A percentile compares a stretch with the other conserved stretches of the same genome.
These are phyloP conservation scores for Pilobolus umbonatus DNA, from an alignment of 192 early-diverging fungal species.

Conservation along the genomic window DNA sequence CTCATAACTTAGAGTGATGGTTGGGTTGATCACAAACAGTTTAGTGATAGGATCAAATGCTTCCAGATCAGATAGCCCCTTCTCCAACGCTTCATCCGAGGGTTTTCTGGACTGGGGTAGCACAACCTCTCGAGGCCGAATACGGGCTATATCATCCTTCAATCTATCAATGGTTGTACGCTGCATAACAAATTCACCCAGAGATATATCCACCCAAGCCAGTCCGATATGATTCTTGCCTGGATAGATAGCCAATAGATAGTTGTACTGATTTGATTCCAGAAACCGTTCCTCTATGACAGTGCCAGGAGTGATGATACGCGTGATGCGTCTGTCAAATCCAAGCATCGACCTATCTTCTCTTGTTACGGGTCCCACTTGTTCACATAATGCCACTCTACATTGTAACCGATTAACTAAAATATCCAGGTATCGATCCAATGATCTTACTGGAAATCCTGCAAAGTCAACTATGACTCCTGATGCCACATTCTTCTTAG, in stretches of 20 bases:
- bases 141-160: slow-evolving; percentile 68
- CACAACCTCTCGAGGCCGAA: slow-evolving; percentile 82
- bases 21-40: slow-evolving; percentile 1
- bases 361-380: slow-evolving; percentile 37
- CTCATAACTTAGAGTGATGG: slow-evolving; percentile 25
- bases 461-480: slow-evolving; percentile 56
- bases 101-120: slow-evolving; percentile 34
- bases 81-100: slow-evolving; percentile 7
- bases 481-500: slow-evolving; percentile 55
- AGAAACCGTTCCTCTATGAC: slow-evolving; percentile 74
- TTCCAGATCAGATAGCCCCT: slow-evolving; percentile 14
- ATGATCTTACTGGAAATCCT: slow-evolving; percentile 62
- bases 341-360: slow-evolving; percentile 39
- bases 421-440: slow-evolving; percentile 62
- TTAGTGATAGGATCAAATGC: slow-evolving; percentile 14
- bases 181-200: slow-evolving; percentile 81
- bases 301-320: slow-evolving; percentile 86
- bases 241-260: slow-evolving; percentile 59
- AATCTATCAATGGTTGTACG: slow-evolving; percentile 45
- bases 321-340: slow-evolving; percentile 63
- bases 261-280: slow-evolving; percentile 64
- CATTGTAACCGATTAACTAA: slow-evolving; percentile 54
- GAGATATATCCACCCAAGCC: slow-evolving; percentile 89
- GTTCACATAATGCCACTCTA: slow-evolving; percentile 69
- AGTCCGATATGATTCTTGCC: slow-evolving; percentile 49